Conservation (phyloP, 768 basidiomycete species). For the Boletus rubroflammeus region DNA sequence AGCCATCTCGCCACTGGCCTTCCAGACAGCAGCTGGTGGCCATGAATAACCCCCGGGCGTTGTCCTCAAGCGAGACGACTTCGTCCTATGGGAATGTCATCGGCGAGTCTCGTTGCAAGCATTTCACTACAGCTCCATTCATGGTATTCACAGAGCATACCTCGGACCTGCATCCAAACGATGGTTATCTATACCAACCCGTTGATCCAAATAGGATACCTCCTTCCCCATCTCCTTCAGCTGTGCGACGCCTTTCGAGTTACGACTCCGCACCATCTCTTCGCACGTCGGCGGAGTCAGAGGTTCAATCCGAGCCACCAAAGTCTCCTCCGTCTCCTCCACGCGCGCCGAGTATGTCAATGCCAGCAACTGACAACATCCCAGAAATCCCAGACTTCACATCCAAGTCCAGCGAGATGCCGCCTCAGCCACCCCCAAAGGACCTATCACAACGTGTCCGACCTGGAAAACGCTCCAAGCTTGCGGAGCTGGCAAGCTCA, state of each 20-base stretch:
- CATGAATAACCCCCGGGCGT: slow-evolving; percentile 40
- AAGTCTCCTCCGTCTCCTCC: slow-evolving; percentile 38
- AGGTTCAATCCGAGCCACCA: slow-evolving; percentile 30
- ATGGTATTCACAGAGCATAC: slow-evolving; percentile 19
- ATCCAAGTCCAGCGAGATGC: slow-evolving; percentile 42
- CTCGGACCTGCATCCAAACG: not conserved
- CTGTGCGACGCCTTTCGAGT: slow-evolving; percentile 55
- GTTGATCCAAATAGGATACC: slow-evolving; percentile 56
- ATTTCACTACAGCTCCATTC: not conserved
- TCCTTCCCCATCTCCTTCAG: slow-evolving; percentile 66
- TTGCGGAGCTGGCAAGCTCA: slow-evolving; percentile 66
- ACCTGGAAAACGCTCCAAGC: slow-evolving; percentile 53
- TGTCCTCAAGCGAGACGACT: slow-evolving; percentile 32
- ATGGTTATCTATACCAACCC: slow-evolving; percentile 12
- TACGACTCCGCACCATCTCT: slow-evolving; percentile 58
- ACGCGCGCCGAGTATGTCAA: slow-evolving; percentile 40
- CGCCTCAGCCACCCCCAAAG: slow-evolving; percentile 24
- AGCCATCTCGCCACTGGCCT: slow-evolving; percentile 48
- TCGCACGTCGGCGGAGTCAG: slow-evolving; percentile 40
- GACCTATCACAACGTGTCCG: slow-evolving; percentile 22
- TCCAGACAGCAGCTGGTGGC: slow-evolving; percentile 38
- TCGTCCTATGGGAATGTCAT: slow-evolving; percentile 66
- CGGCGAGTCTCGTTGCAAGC: slow-evolving; percentile 37
- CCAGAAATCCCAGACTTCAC: slow-evolving; percentile 54
- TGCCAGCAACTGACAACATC: slow-evolving; percentile 45